Evolutionary conservation across 441 rosid species (phyloP).

Genomic region (Manihot esculenta): DNA sequence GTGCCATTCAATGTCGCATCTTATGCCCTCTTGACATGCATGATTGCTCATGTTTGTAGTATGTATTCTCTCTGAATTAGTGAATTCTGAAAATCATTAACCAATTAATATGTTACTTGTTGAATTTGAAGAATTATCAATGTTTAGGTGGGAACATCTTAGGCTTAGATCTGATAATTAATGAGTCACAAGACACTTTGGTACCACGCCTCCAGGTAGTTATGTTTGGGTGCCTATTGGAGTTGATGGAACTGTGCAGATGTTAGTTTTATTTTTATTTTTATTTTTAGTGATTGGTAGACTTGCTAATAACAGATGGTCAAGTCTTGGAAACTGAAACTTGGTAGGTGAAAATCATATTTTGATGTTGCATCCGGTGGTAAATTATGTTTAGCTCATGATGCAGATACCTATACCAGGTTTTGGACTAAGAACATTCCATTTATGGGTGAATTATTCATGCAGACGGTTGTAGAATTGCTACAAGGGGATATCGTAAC

Average conservation of each 20-base stretch:
- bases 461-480: neutral
- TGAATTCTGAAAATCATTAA: neutral
- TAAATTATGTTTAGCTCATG: neutral
- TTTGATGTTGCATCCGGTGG: constrained; percentile 7
- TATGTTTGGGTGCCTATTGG: neutral
- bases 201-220: neutral
- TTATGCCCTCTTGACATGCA: constrained; percentile 74
- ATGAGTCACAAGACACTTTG: neutral
- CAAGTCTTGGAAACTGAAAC: neutral
- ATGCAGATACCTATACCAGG: neutral
- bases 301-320: neutral
- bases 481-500: neutral
- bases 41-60: constrained; percentile 92
- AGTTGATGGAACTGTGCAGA: neutral
- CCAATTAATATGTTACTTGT: neutral
- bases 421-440: neutral
- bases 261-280: neutral
- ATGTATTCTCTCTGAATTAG: constrained; percentile 20
- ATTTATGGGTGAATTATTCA: neutral
- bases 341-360: neutral
- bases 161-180: neutral
- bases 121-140: neutral
- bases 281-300: constrained; percentile 4
- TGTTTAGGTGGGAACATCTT: constrained; percentile 8
- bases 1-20: constrained; percentile 92